Conservation (phyloP, 192 early-diverging fungal species). For the Podila epigama region DNA sequence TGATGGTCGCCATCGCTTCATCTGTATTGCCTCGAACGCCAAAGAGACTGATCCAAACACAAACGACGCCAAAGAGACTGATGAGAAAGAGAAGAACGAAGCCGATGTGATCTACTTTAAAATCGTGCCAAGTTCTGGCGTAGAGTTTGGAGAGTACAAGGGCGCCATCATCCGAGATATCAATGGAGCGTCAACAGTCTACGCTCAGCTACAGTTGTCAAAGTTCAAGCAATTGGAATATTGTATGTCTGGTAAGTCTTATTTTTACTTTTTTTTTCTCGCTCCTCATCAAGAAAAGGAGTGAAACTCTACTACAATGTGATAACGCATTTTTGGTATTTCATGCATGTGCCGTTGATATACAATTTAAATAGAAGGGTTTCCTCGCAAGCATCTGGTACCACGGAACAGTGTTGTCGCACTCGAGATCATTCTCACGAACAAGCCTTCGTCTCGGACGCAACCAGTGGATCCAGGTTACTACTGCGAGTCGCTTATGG, state of each 20-base stretch:
- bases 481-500: slow-evolving; percentile 15
- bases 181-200: not conserved
- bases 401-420: not conserved
- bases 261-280: not conserved
- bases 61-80: no score
- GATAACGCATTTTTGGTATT: not conserved
- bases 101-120: no score
- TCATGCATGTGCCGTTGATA: no score
- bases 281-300: no score
- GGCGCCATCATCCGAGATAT: not conserved
- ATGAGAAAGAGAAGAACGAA: no score
- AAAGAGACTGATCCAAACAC: not conserved
- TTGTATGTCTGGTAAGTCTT: not conserved
- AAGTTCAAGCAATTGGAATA: not conserved
- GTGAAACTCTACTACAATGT: no score
- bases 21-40: not conserved
- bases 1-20: not conserved
- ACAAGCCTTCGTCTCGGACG: not conserved
- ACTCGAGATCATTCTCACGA: not conserved
- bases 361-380: not conserved
- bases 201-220: not conserved
- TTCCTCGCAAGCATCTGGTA: not conserved
- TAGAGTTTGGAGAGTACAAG: not conserved
- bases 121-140: not conserved
- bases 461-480: not conserved